Conservation (phyloP, 306 rosid species). For the Aeschynomene evenia region DNA sequence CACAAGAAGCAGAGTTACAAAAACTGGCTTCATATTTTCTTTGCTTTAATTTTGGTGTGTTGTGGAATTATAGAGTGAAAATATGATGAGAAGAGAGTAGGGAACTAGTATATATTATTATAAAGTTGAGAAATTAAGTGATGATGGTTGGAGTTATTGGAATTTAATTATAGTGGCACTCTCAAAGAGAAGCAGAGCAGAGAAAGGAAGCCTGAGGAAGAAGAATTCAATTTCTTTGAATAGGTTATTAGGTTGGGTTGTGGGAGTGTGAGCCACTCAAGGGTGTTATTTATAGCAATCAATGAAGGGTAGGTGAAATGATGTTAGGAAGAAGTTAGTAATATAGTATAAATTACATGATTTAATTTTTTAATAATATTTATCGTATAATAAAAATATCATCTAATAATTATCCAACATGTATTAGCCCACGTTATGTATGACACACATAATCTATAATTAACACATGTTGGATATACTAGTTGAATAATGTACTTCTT, state of each 20-base stretch:
- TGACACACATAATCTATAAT: no score
- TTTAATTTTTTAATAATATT: no score
- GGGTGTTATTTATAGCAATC: slow-evolving; percentile 32
- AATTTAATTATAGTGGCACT: neutral
- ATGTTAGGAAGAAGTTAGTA: neutral
- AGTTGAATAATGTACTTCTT: no score
- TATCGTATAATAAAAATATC: no score
- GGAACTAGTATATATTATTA: neutral
- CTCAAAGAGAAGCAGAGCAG: neutral
- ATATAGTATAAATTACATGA: no score
- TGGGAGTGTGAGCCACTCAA: neutral
- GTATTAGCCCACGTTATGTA: no score
- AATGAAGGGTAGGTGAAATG: slow-evolving; percentile 15
- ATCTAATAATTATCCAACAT: no score
- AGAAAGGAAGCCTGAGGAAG: neutral
- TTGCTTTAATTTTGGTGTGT: no score
- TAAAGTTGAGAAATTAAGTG: neutral
- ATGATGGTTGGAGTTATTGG: neutral
- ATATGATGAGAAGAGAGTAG: neutral
- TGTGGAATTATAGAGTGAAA: no score
- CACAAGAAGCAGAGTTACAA: slow-evolving; percentile 48
- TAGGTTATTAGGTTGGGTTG: neutral
- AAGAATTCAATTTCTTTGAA: neutral
- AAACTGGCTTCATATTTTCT: slow-evolving; percentile 60
- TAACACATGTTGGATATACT: no score